Evolutionary conservation across 1,284 basidiomycete species (phyloP), one percentile per base, ranked within the genome.

Genomic region (Mycosarcoma maydis): DNA sequence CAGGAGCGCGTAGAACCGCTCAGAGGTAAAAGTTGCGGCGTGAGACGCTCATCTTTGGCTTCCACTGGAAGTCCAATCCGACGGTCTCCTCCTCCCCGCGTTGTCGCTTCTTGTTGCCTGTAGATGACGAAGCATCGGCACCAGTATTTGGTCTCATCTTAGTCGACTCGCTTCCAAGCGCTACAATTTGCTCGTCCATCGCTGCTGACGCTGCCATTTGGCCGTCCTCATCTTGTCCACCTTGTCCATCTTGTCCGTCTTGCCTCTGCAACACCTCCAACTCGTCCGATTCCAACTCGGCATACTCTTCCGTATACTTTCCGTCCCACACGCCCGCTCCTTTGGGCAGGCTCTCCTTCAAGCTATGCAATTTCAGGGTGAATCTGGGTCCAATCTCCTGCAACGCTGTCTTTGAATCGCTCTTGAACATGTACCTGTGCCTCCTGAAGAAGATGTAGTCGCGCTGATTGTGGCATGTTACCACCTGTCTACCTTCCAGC

Each of bases 341-440:
- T 39, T 81, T 87, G 84, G 94, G 94, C 27, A 95, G 84, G 11
- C 93, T 92, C 75, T 92, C 92, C 79, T 91, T 89, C 64, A 99
- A 83, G 85, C 90, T 95, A 29, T 90, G 85, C 55, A 99, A 84
- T 84, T 98, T 98, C 17, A 98, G 85, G 0, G 96, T 98, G 81
- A 99, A 98, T 24, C 95, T 88, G 5, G 96, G 96, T 0, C 96
- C 96, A 64, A 98, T 99, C 83, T 99, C 96, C 83, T 99, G 96
- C 46, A 99, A 84, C 16, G 90, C 89, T 10, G 97, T 94, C 79
- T 92, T 94, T 42, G 82, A 62, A 26, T 77, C 75, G 41, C 91
- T 92, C 42, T 92, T 88, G 83, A 97, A 98, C 37, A 92, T 92
- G 82, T 97, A 97, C 74, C 93, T 92, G 84, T 98, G 94, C 68